Evolutionary conservation across 1,139 yeast species (phyloP).

Genomic region (Hyphopichia wangnamkhiaoensis): DNA sequence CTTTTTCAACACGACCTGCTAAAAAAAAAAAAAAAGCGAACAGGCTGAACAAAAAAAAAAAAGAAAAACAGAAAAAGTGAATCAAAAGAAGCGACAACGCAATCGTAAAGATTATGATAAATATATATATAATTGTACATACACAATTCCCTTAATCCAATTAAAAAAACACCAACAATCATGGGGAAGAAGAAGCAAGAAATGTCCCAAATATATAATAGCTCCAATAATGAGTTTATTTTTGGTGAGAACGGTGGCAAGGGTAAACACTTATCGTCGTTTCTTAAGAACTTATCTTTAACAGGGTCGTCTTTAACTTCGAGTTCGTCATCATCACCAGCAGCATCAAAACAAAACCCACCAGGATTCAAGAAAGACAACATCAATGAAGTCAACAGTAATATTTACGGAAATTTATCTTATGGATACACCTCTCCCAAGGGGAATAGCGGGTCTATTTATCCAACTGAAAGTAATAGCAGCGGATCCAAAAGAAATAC

Average conservation of each 20-base stretch:
- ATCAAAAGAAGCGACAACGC: not conserved
- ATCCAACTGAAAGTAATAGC: conserved; percentile 9
- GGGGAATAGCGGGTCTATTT: conserved; percentile 19
- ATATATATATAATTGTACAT: not conserved
- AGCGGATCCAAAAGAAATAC: conserved; percentile 11
- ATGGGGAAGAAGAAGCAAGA: conserved; percentile 54
- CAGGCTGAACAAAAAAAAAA: not conserved
- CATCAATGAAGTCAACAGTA: conserved; percentile 35
- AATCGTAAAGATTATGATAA: not conserved
- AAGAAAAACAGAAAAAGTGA: not conserved
- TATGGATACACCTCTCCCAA: conserved; percentile 19
- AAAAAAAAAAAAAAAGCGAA: not conserved
- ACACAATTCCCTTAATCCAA: not conserved
- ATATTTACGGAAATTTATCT: conserved; percentile 42
- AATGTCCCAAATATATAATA: conserved; percentile 60
- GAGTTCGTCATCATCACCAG: conserved; percentile 10
- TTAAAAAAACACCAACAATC: not conserved
- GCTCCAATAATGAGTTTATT: conserved; percentile 55
- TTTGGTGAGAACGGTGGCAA: conserved; percentile 71
- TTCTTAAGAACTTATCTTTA: conserved; percentile 52
- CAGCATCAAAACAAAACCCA: not conserved
- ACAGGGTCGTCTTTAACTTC: conserved; percentile 15
- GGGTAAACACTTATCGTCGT: conserved; percentile 62
- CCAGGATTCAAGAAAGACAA: conserved; percentile 13
- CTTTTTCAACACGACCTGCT: too few relatives aligned